Percentiles rank a stretch among this genome's conserved stretches.
These are phyloP conservation scores for Chlorella sorokiniana DNA, from an alignment of 139 green algal species.

Conservation along the genomic window DNA sequence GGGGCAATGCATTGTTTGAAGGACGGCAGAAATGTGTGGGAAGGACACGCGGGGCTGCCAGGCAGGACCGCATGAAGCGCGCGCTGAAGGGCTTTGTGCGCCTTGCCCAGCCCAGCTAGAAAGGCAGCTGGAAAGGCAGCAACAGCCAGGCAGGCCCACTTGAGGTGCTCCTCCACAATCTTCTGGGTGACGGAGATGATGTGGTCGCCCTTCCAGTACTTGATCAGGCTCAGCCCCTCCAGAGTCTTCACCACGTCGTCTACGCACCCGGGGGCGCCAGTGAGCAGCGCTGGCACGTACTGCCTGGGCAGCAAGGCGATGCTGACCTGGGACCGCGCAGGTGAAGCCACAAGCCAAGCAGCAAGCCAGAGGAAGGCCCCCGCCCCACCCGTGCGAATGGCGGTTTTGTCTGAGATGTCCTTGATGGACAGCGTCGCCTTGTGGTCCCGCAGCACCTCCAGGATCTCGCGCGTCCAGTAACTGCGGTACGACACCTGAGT, in stretches of 20 bases:
- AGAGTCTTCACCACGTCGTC: slow-evolving; percentile 97
- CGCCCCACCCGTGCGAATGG: slow-evolving; percentile 28
- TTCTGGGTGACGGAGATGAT: slow-evolving; percentile 64
- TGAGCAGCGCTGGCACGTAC: not conserved
- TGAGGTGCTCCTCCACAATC: slow-evolving; percentile 65
- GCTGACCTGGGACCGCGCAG: not conserved
- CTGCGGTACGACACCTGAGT: slow-evolving; percentile 88
- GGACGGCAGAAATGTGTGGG: no score
- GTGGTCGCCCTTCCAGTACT: slow-evolving; percentile 81
- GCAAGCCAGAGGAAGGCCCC: not conserved
- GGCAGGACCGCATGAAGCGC: no score
- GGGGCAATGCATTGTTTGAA: not conserved
- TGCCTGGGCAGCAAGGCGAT: not conserved
- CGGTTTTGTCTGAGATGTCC: slow-evolving; percentile 24
- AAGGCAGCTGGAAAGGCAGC: not conserved
- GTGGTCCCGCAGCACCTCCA: slow-evolving; percentile 82
- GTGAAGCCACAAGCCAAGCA: not conserved
- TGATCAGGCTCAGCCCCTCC: slow-evolving; percentile 82
- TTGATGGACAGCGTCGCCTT: slow-evolving; percentile 86
- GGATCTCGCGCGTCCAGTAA: slow-evolving; percentile 95
- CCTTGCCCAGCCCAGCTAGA: no score
- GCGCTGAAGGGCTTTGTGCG: no score
- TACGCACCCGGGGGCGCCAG: slow-evolving; percentile 1
- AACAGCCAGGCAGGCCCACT: not conserved
- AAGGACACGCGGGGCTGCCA: no score